These are phyloP conservation scores for Glonium stellatum DNA, from an alignment of 495 filamentous ascomycete species.

Conservation along the genomic window DNA sequence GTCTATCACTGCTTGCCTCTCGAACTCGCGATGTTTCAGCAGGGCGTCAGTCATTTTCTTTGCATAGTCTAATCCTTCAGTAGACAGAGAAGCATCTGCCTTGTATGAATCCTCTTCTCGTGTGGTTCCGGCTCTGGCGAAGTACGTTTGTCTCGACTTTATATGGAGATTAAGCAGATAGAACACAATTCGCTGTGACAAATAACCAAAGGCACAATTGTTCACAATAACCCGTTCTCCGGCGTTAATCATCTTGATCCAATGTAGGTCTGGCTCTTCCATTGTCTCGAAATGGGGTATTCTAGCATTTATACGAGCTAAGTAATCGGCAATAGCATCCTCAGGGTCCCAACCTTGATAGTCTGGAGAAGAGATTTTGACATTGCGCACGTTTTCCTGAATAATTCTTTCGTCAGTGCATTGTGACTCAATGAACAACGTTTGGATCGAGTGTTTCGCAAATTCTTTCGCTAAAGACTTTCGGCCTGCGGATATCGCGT, in stretches of 20 bases:
- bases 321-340: constrained; percentile 85
- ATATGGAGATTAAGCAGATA: constrained; percentile 97
- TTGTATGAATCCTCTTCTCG: constrained; percentile 83
- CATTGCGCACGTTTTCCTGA: constrained; percentile 90
- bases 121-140: constrained; percentile 70
- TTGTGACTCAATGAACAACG: constrained; percentile 91
- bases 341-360: constrained; percentile 86
- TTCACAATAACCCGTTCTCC: constrained; percentile 89
- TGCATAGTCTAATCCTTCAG: constrained; percentile 78
- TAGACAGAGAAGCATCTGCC: constrained; percentile 73
- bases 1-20: constrained; percentile 60
- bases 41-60: constrained; percentile 79
- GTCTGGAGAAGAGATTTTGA: constrained; percentile 99
- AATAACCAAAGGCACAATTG: constrained; percentile 90
- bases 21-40: constrained; percentile 71
- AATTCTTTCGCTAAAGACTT: constrained; percentile 90
- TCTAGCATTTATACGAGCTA: constrained; percentile 78
- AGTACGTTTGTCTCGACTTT: constrained; percentile 88
- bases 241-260: constrained; percentile 99
- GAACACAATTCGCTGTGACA: constrained; percentile 94
- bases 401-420: constrained; percentile 91
- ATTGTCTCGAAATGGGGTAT: constrained; percentile 97
- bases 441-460: constrained; percentile 89
- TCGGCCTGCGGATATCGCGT: constrained; percentile 76
- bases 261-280: constrained; percentile 88